Conservation (phyloP, 345 rosid species). For the Camelina laxa region DNA sequence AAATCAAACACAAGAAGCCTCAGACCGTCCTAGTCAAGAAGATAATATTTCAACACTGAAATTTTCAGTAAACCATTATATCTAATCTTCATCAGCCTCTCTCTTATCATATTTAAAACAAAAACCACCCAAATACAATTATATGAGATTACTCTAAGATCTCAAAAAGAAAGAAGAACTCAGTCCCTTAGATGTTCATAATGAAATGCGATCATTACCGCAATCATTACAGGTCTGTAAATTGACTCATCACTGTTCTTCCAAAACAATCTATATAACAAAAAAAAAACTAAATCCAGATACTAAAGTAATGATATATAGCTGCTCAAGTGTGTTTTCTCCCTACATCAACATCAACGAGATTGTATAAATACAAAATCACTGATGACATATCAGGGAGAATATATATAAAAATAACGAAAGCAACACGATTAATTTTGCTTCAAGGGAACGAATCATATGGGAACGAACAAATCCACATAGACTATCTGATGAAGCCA, state of each 20-base stretch:
- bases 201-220: slow-evolving; percentile 78
- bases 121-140: background rate
- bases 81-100: slow-evolving; percentile 21
- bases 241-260: slow-evolving; percentile 68
- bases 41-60: slow-evolving; percentile 1
- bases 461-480: slow-evolving; percentile 67
- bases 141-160: no score
- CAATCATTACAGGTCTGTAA: slow-evolving; percentile 96
- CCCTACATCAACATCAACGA: slow-evolving; percentile 36
- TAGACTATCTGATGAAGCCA: slow-evolving; percentile 83
- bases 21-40: slow-evolving; percentile 28
- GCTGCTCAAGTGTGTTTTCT: slow-evolving; percentile 48
- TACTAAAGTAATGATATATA: slow-evolving; percentile 46
- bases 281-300: background rate
- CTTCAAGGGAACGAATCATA: slow-evolving; percentile 88
- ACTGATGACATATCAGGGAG: background rate
- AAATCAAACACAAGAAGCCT: background rate
- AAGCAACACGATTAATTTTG: slow-evolving; percentile 63
- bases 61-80: slow-evolving; percentile 24
- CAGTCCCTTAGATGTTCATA: slow-evolving; percentile 98
- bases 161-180: slow-evolving; percentile 41
- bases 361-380: slow-evolving; percentile 2
- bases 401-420: background rate
- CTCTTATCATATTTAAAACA: background rate
- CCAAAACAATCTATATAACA: background rate